Evolutionary conservation across 352 stramenopile species (phyloP).

Genomic region (Globisporangium paroecandrum): DNA sequence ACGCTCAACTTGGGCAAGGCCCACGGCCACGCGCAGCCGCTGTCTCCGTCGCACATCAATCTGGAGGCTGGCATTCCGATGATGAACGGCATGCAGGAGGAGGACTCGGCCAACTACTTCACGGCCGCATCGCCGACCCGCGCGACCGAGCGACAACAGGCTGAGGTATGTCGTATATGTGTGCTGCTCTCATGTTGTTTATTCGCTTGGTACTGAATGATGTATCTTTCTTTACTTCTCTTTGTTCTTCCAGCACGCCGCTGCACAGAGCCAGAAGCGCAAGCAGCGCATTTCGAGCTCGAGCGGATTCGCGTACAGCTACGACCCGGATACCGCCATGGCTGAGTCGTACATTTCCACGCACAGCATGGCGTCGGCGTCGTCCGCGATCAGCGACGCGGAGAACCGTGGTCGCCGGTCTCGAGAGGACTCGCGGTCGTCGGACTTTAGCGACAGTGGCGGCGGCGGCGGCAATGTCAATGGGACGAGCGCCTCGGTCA

Average conservation of each 20-base stretch:
- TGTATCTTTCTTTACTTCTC: conserved; percentile 10
- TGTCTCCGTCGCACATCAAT: conserved; percentile 34
- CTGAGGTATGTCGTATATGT: conserved; percentile 5
- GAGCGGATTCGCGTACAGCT: conserved; percentile 81
- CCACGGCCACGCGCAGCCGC: conserved; percentile 17
- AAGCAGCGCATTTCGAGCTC: conserved; percentile 59
- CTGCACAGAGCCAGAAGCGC: conserved; percentile 26
- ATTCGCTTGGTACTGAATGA: conserved; percentile 5
- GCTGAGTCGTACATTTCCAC: conserved; percentile 80
- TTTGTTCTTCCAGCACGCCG: conserved; percentile 6
- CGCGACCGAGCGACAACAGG: not conserved
- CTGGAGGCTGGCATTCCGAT: conserved; percentile 51
- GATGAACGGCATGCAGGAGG: conserved; percentile 34
- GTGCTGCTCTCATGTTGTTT: too few relatives aligned
- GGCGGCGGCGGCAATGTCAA: not conserved
- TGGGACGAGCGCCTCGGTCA: conserved; percentile 24
- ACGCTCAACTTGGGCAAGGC: conserved; percentile 29
- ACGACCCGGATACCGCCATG: conserved; percentile 73
- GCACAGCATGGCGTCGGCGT: conserved; percentile 50
- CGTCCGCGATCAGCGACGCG: conserved; percentile 58
- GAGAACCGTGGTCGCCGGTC: conserved; percentile 60
- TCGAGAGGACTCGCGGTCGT: conserved; percentile 68
- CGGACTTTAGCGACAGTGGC: conserved; percentile 45
- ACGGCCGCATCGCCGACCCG: conserved; percentile 27
- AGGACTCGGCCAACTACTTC: conserved; percentile 37